Base-by-base conservation (phyloP, 2,329 filamentous ascomycete species). In the Colletotrichum lindemuthianum region DNA sequence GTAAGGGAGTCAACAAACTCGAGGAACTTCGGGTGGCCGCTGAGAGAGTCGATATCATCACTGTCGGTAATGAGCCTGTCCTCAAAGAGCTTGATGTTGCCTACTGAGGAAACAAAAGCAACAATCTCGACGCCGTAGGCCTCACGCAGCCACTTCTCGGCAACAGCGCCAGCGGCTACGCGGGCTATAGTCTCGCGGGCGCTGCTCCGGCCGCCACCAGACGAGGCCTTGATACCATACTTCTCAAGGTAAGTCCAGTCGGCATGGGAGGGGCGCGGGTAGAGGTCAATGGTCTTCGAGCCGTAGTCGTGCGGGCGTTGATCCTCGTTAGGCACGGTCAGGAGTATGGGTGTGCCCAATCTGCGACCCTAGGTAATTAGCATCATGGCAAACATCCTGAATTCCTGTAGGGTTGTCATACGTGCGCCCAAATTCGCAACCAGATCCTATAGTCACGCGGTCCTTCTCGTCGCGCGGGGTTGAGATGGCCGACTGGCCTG, bases 171-270 rank as follows among this genome's bases (percentile, higher is more conserved):
- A 15, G 94, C 94, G 53, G 94, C 94, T 24, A 98, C 95, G 70
- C 95, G 88, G 68, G 91, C 93, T 74, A 98, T 97, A 10, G 95
- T 98, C 84, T 98, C 95, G 69, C 95, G 85, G n/a, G 96, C 96
- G 76, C 90, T 94, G 76, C 91, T 94, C 67, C 96, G 87, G 58
- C 96, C 95, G 71, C 96, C 95, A 63, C 96, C 95, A 67, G 63
- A 63, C 76, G 88, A 92, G 41, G 96, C 93, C 83, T 96, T 96
- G 71, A 96, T 89, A 61, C 95, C 95, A 77, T 99, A 99, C 82
- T 98, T 98, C 78, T 97, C 92, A 66, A 97, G 85, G 81, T 98
- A 98, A 66, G 96, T 98, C 88, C 91, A 97, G 80, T 98, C 95
- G 65, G 96, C 95, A 79, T 98, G 96, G 75, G 89, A 93, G 40